Percentiles rank a stretch among this genome's conserved stretches.
Conservation (phyloP, 768 basidiomycete genomes). For the Phaeolepiota aurea region DNA sequence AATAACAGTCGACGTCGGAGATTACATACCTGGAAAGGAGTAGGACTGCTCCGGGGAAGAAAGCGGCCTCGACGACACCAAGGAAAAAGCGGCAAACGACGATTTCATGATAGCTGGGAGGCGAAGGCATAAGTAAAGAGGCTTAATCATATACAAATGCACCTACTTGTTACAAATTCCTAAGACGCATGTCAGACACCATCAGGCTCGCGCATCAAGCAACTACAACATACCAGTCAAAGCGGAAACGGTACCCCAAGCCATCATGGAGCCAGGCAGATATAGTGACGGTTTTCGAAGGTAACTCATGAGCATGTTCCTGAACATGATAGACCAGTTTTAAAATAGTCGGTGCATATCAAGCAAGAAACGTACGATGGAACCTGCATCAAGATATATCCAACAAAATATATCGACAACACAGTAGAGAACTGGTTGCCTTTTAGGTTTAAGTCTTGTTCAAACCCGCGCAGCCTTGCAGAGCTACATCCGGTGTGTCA, state of each 20-base stretch:
- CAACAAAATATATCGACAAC: conserved; percentile 39
- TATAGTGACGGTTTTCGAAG: conserved; percentile 48
- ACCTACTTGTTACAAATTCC: conserved; percentile 25
- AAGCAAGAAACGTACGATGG: conserved; percentile 18
- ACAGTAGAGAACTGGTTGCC: conserved; percentile 43
- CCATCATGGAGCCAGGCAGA: conserved; percentile 39
- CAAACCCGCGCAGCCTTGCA: conserved; percentile 47
- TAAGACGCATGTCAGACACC: too few relatives aligned
- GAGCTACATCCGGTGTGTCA: conserved; percentile 30
- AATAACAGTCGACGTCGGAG: conserved; percentile 18
- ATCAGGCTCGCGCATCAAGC: too few relatives aligned
- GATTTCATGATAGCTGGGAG: conserved; percentile 28
- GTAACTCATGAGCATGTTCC: conserved; percentile 51
- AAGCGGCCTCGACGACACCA: conserved; percentile 42
- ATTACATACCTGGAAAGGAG: conserved; percentile 32
- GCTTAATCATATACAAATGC: not conserved
- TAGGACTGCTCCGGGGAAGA: conserved; percentile 34
- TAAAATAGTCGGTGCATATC: not conserved
- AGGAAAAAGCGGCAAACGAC: conserved; percentile 43
- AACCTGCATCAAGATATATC: conserved; percentile 18
- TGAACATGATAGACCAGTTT: conserved; percentile 31
- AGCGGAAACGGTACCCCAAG: conserved; percentile 43
- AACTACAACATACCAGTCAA: conserved; percentile 23
- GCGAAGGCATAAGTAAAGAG: not conserved
- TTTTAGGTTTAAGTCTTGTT: conserved; percentile 36